Conservation (phyloP, 1,284 basidiomycete genomes). For the Vanrija sp. region DNA sequence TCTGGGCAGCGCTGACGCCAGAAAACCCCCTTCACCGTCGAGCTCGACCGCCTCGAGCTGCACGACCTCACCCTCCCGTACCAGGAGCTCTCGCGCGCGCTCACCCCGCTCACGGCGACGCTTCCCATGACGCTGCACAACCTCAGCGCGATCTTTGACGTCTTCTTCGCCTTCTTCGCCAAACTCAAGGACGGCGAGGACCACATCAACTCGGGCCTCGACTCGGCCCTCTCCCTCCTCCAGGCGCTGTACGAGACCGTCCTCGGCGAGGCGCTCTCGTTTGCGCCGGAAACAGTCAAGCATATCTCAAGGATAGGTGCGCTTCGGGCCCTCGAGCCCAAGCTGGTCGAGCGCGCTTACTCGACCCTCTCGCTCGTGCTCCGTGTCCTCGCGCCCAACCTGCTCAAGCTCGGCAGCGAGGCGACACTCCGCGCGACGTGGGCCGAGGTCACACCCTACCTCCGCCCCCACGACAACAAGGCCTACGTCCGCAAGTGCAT, state of each 20-base stretch:
- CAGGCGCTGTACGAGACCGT: constrained; percentile 52
- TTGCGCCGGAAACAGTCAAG: constrained; percentile 26
- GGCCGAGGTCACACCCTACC: constrained; percentile 34
- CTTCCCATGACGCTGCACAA: constrained; percentile 78
- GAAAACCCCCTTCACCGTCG: constrained; percentile 44
- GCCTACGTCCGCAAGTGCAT: constrained; percentile 45
- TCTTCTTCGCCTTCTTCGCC: constrained; percentile 55
- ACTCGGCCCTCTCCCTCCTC: constrained; percentile 39
- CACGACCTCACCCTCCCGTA: constrained; percentile 76
- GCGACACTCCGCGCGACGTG: constrained; percentile 29
- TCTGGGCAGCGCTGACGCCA: constrained; percentile 11
- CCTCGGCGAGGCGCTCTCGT: constrained; percentile 33
- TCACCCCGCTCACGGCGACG: constrained; percentile 63
- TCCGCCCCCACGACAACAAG: constrained; percentile 34
- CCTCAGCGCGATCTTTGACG: constrained; percentile 58
- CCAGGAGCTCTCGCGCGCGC: constrained; percentile 62
- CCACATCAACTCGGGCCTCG: constrained; percentile 40
- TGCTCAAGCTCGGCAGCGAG: constrained; percentile 32
- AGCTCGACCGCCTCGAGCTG: constrained; percentile 45
- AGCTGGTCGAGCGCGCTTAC: constrained; percentile 44
- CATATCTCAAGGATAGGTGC: constrained; percentile 38
- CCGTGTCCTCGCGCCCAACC: constrained; percentile 32
- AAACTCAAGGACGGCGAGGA: constrained; percentile 29
- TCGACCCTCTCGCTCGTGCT: constrained; percentile 46
- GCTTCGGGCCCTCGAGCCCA: constrained; percentile 39